phyloP scores from a whole-genome alignment of 2,329 filamentous ascomycete genomes.

The Exophiala xenobiotica region DNA sequence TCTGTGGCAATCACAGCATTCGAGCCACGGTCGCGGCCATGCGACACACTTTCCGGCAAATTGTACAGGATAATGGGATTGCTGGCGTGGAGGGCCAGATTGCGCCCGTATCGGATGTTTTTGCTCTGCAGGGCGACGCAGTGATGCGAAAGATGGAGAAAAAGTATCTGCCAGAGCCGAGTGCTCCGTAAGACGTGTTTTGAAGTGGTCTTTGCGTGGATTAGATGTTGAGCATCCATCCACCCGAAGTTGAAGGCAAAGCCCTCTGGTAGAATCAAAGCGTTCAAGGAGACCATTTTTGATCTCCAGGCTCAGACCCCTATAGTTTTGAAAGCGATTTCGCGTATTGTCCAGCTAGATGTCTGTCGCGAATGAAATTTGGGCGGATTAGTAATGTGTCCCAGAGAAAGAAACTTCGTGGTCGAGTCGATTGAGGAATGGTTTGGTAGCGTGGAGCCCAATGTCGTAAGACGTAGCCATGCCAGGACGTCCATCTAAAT shows the following conservation, averaged over 20 bases:
- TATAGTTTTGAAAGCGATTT: not conserved
- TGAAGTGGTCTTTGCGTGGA: not conserved
- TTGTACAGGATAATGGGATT: constrained; percentile 11
- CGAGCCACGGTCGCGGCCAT: constrained; percentile 6
- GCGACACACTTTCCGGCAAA: constrained; percentile 6
- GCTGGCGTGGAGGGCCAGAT: constrained; percentile 14
- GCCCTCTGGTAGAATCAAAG: not conserved
- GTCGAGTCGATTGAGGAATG: not conserved
- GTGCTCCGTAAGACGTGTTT: not conserved
- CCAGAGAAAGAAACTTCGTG: not conserved
- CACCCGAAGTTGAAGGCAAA: not conserved
- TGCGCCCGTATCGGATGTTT: constrained; percentile 13
- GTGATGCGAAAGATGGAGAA: constrained; percentile 14
- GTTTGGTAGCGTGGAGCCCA: not conserved
- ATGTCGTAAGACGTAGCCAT: not conserved
- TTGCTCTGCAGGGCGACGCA: constrained; percentile 17
- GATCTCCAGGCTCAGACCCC: not conserved
- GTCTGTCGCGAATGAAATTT: not conserved
- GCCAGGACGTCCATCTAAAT: no score
- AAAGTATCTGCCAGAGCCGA: constrained; percentile 9
- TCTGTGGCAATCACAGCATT: constrained; percentile 19
- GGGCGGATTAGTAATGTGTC: not conserved
- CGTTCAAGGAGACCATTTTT: not conserved
- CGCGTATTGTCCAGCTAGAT: not conserved
- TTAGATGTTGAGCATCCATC: not conserved